A percentile compares a stretch with the other conserved stretches of the same genome.
Evolutionary conservation across 192 early-diverging fungal species (phyloP).

Genomic region (Backusella psychrophila): DNA sequence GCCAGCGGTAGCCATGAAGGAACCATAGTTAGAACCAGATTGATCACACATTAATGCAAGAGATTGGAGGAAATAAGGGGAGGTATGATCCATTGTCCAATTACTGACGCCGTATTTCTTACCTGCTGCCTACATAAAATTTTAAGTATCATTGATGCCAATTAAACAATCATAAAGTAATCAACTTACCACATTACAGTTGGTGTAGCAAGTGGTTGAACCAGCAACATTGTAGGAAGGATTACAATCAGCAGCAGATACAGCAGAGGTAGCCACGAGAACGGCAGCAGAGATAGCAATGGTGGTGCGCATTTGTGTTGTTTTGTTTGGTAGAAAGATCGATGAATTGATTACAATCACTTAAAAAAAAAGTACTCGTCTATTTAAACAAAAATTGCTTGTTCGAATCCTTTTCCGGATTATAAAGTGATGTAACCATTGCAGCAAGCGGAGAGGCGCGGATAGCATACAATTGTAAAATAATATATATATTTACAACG

Average conservation of each 20-base stretch:
- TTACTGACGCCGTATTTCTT: constrained; percentile 1
- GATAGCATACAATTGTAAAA: not conserved
- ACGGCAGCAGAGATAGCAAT: constrained; percentile 13
- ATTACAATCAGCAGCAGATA: constrained; percentile 19
- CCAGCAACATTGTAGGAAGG: constrained; percentile 25
- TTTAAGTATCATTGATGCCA: not conserved
- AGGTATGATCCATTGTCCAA: constrained; percentile 21
- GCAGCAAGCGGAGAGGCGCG: not conserved
- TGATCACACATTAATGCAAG: constrained; percentile 23
- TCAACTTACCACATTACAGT: constrained; percentile 30
- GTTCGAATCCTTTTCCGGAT: not conserved
- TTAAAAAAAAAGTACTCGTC: not conserved
- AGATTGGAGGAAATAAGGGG: constrained; percentile 27
- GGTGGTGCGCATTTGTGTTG: constrained; percentile 32
- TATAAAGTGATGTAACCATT: not conserved
- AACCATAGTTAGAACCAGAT: constrained; percentile 17
- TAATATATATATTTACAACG: not conserved
- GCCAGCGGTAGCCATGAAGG: constrained; percentile 25
- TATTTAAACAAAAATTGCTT: not conserved
- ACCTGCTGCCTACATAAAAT: constrained; percentile 15
- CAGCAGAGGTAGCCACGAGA: constrained; percentile 11
- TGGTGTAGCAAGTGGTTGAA: constrained; percentile 23
- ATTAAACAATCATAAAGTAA: not conserved
- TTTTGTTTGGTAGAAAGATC: not conserved
- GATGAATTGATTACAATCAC: not conserved